Conservation (phyloP, 78 protist species). For the Dictyostelium capitatum region DNA sequence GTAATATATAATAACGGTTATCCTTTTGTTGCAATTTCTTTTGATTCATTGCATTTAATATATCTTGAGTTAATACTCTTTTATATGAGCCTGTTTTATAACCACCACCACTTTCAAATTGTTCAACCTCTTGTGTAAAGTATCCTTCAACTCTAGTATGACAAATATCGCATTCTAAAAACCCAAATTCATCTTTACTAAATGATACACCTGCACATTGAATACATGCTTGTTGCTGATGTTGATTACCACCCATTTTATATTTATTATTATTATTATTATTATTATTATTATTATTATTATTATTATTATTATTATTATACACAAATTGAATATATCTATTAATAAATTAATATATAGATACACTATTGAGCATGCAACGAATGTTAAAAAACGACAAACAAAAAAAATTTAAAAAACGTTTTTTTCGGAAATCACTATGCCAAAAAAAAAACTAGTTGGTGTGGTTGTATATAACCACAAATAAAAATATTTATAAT, state of each 20-base stretch:
- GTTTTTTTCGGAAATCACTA: no score
- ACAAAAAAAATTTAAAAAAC: no score
- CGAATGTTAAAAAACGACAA: no score
- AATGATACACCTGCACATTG: constrained; percentile 30
- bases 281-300: no score
- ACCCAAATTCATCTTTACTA: constrained; percentile 26
- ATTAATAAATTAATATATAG: no score
- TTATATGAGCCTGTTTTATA: constrained; percentile 1
- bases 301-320: no score
- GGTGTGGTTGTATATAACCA: no score
- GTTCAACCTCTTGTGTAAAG: constrained; percentile 34
- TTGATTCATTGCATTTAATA: not conserved
- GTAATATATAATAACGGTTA: constrained; percentile 57
- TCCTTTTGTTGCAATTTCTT: not conserved
- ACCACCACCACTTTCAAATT: constrained; percentile 19
- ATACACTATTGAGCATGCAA: no score
- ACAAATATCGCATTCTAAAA: constrained; percentile 32
- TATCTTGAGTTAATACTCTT: not conserved
- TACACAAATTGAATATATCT: no score
- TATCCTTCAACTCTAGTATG: constrained; percentile 16
- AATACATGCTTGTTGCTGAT: not conserved
- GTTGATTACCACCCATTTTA: not conserved
- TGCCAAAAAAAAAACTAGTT: no score
- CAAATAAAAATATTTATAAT: no score
- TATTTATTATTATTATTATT: no score